Evolutionary conservation across 2,329 filamentous ascomycete genomes (phyloP), one percentile per base, ranked within the genome.

Genomic region (Aspergillus ibericus): DNA sequence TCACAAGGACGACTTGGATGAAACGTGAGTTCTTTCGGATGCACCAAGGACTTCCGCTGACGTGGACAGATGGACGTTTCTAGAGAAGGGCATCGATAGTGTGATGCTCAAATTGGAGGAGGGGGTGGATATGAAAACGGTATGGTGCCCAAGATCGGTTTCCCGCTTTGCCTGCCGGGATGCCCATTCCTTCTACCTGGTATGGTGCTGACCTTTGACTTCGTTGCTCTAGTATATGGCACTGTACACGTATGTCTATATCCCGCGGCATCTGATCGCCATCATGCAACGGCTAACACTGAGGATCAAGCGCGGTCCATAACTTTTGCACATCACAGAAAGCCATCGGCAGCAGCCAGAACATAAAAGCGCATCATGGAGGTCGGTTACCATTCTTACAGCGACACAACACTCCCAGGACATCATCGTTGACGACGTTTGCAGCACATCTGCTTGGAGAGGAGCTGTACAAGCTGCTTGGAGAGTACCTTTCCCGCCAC

Each of bases 271-370:
- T 27, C 48, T 36, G 18, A 13, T 5, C 29, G 16, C 18, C 40
- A 10, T n/a, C 27, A 36, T 15, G 22, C 20, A 44, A 52, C 15
- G 13, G 48, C 57, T 64, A 50, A 67, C 62, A 55, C 25, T 10
- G 20, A 56, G 36, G 63, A 54, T 56, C 56, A 74, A 93, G 84
- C 54, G 92, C 93, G 61, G 95, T 99, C 51, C 95, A 99, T 80
- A 97, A 99, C 80, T 99, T 99, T 77, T 99, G 95, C 77, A 99
- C 95, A 57, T 96, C 95, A 22, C 95, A 98, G 76, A 98, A 98
- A 75, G 92, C 92, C 1, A 87, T 93, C 46, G 84, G 85, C n/a
- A 82, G 85, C 53, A 65, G 77, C 64, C 73, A 77, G 68, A 66
- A 80, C 69, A 74, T 72, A 76, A 64, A 82, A 35, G 84, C 85